Evolutionary conservation across 169 alveolate genomes (phyloP).

Genomic region (Babesia ovata): DNA sequence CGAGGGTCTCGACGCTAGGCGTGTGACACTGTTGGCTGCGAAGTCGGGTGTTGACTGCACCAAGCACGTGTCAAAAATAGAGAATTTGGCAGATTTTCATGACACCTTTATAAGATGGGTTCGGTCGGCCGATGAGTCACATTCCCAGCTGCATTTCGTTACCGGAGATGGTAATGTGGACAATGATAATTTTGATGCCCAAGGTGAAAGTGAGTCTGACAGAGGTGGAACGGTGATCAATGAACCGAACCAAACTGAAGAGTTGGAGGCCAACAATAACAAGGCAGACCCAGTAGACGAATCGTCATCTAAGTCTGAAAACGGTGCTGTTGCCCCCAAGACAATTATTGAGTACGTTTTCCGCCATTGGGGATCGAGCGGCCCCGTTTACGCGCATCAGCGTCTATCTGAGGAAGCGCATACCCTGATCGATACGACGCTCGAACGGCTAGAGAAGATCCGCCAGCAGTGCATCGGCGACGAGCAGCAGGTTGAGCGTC

Average conservation of each 20-base stretch:
- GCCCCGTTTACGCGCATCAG: conserved; percentile 46
- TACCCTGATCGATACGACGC: conserved; percentile 9
- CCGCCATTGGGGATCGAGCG: conserved; percentile 36
- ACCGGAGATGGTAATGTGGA: not conserved
- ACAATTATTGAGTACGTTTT: conserved; percentile 15
- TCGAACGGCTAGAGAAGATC: conserved; percentile 17
- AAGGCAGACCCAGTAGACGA: not conserved
- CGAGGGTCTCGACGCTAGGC: conserved; percentile 48
- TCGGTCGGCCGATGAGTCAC: conserved; percentile 4
- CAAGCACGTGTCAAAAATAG: conserved; percentile 37
- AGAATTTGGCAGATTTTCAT: conserved; percentile 37
- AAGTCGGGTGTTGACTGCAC: conserved; percentile 33
- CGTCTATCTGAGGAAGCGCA: conserved; percentile 46
- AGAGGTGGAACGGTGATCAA: not conserved
- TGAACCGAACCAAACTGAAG: not conserved
- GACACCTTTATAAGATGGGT: conserved; percentile 26
- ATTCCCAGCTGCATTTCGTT: not conserved
- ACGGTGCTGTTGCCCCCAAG: not conserved
- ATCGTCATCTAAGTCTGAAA: not conserved
- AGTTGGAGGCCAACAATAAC: not conserved
- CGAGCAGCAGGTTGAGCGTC: conserved; percentile 55
- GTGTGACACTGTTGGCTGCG: conserved; percentile 16
- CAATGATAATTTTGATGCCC: not conserved
- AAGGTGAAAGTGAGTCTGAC: not conserved
- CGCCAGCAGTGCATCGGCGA: conserved; percentile 44